phyloP scores from a whole-genome alignment of 257 asterid genomes.

The Prunella vulgaris region DNA sequence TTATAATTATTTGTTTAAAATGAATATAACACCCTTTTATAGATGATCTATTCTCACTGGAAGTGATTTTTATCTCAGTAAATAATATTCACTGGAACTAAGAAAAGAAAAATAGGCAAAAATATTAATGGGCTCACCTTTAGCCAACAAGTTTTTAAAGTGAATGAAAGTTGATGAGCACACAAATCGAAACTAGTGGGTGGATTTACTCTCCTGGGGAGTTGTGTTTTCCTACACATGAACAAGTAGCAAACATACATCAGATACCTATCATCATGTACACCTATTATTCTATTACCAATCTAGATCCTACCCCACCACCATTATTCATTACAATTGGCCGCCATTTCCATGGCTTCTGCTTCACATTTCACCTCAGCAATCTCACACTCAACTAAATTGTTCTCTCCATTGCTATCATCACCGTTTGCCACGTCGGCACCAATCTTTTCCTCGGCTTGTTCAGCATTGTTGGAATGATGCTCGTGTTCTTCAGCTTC shows the following conservation, averaged over 20 bases:
- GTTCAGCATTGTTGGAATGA: conserved; percentile 15
- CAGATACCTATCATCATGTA: conserved; percentile 33
- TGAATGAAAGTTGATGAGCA: neutral
- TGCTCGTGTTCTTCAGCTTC: conserved; percentile 32
- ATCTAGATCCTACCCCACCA: conserved; percentile 13
- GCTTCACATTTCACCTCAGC: conserved; percentile 40
- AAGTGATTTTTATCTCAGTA: too few species aligned
- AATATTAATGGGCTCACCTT: too few species aligned
- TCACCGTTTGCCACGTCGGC: neutral
- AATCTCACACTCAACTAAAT: conserved; percentile 41
- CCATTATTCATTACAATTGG: conserved; percentile 20
- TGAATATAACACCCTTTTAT: too few species aligned
- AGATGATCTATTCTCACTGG: too few species aligned
- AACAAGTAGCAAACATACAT: conserved; percentile 25
- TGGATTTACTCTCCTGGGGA: neutral
- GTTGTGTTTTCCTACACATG: conserved; percentile 29
- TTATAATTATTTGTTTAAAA: too few species aligned
- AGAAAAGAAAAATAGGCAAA: too few species aligned
- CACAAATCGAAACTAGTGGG: conserved; percentile 14
- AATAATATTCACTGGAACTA: too few species aligned
- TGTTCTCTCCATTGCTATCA: conserved; percentile 30
- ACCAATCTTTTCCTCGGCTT: conserved; percentile 25
- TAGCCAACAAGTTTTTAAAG: too few species aligned
- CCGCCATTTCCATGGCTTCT: conserved; percentile 33
- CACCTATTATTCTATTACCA: conserved; percentile 30